These are phyloP conservation scores for Botryococcus braunii DNA, from an alignment of 163 green algal genomes.

Conservation along the genomic window DNA sequence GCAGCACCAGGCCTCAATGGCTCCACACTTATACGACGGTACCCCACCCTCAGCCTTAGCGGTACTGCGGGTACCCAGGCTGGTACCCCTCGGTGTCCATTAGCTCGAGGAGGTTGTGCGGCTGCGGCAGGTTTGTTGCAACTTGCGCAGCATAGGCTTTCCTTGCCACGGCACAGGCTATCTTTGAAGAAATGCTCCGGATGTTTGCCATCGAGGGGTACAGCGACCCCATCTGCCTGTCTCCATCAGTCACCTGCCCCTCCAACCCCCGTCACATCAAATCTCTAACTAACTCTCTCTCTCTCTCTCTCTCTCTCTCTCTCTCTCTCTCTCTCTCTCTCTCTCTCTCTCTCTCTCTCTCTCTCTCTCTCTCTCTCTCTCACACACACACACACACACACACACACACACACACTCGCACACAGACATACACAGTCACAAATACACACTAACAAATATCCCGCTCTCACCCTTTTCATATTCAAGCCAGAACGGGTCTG, in stretches of 20 bases:
- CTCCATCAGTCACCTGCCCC: constrained; percentile 17
- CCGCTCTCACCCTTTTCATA: too few relatives aligned
- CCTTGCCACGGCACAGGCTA: constrained; percentile 55
- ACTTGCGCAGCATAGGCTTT: constrained; percentile 65
- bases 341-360: neutral
- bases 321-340: neutral
- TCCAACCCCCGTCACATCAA: neutral
- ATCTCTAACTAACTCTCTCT: neutral
- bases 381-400: neutral
- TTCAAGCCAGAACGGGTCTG: too few relatives aligned
- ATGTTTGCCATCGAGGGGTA: constrained; percentile 43
- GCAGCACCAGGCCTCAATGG: too few relatives aligned
- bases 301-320: neutral
- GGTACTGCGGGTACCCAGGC: too few relatives aligned
- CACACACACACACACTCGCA: neutral
- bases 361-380: neutral
- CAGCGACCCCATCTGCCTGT: constrained; percentile 27
- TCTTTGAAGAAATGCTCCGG: constrained; percentile 38
- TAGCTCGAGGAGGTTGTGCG: constrained; percentile 63
- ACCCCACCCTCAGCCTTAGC: too few relatives aligned
- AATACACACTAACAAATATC: too few relatives aligned
- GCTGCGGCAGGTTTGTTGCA: constrained; percentile 71
- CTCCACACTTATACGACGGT: too few relatives aligned
- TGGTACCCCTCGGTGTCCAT: too few relatives aligned
- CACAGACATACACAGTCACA: too few relatives aligned